A percentile compares a stretch with the other conserved stretches of the same genome.
These are phyloP conservation scores for Volvox reticuliferus DNA, from an alignment of 139 green algal genomes.

Conservation along the genomic window DNA sequence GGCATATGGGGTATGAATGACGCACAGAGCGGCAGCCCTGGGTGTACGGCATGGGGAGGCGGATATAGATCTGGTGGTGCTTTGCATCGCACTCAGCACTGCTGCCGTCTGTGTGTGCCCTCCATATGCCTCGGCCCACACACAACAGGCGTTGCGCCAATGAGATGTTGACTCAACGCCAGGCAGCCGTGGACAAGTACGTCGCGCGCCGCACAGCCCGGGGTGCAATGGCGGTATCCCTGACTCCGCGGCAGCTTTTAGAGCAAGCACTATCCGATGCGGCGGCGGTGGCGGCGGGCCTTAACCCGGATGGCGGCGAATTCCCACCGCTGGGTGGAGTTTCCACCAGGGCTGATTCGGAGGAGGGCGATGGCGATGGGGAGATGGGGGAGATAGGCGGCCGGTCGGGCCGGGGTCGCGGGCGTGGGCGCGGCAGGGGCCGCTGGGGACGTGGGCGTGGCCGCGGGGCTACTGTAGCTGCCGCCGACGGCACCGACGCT, in stretches of 20 bases:
- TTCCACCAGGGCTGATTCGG: neutral
- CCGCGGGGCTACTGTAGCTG: neutral
- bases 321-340: neutral
- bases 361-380: neutral
- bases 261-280: constrained; percentile 36
- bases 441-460: neutral
- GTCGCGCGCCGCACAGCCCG: neutral
- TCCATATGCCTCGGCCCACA: neutral
- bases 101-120: neutral
- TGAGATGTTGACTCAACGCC: neutral
- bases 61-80: neutral
- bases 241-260: constrained; percentile 35
- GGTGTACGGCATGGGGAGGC: no score
- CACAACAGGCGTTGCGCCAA: neutral
- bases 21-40: no score
- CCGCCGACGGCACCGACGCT: neutral
- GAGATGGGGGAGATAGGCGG: neutral
- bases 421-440: neutral
- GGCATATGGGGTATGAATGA: neutral
- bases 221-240: neutral
- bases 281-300: constrained; percentile 10
- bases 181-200: constrained; percentile 43
- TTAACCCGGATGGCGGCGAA: constrained; percentile 4
- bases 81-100: neutral
- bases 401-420: neutral